phyloP scores from a whole-genome alignment of 495 filamentous ascomycete genomes.

The Aspergillus nidulans region DNA sequence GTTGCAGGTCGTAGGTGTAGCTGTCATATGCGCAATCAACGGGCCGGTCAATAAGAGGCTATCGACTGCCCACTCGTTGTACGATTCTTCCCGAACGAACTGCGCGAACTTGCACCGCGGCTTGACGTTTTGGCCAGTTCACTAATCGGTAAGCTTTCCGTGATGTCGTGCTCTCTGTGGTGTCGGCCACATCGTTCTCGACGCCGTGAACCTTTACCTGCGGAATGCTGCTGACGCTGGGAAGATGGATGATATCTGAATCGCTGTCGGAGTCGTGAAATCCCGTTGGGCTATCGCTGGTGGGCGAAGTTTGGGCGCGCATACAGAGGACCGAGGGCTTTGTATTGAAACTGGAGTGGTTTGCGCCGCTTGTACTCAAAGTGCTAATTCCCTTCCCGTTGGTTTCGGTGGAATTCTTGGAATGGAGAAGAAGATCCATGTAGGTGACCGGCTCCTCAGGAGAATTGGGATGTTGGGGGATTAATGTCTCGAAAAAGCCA shows the following conservation, averaged over 20 bases:
- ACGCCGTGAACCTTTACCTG: constrained; percentile 34
- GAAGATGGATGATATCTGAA: constrained; percentile 38
- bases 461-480: neutral
- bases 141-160: constrained; percentile 31
- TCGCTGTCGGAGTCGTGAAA: constrained; percentile 31
- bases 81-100: neutral
- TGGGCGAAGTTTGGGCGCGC: constrained; percentile 34
- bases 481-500: constrained; percentile 26
- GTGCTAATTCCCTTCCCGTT: constrained; percentile 1
- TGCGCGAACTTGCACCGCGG: constrained; percentile 1
- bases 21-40: neutral
- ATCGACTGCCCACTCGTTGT: neutral
- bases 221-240: constrained; percentile 25
- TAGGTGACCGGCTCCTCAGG: constrained; percentile 28
- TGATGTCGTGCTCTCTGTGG: constrained; percentile 26
- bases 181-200: constrained; percentile 37
- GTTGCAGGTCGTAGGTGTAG: neutral
- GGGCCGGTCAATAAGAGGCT: neutral
- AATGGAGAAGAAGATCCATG: constrained; percentile 30
- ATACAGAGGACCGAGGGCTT: constrained; percentile 32
- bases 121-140: constrained; percentile 28
- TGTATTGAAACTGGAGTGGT: constrained; percentile 14
- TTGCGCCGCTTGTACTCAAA: neutral
- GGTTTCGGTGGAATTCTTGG: constrained; percentile 14
- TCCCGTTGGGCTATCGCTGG: constrained; percentile 20